Conservation (phyloP, 164 flowering plant genomes). For the Umbellularia californica region DNA sequence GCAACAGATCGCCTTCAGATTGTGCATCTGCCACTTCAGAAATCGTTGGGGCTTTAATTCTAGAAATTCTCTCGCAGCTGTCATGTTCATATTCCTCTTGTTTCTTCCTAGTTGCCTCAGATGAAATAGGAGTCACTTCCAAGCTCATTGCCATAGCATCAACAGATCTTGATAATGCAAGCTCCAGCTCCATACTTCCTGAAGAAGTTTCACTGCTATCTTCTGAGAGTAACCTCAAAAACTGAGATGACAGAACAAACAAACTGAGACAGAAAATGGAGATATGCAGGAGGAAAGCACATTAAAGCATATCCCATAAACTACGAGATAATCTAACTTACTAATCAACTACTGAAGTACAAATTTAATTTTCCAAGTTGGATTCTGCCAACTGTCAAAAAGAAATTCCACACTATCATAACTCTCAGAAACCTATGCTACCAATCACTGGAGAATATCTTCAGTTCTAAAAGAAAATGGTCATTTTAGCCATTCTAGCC, state of each 20-base stretch:
- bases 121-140: constrained; percentile 37
- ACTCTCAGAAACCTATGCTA: neutral
- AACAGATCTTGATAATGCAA: constrained; percentile 67
- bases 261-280: neutral
- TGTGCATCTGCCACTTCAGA: constrained; percentile 25
- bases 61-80: constrained; percentile 47
- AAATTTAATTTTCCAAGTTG: neutral
- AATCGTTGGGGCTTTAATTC: constrained; percentile 24
- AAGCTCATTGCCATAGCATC: constrained; percentile 60
- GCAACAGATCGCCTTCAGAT: constrained; percentile 11
- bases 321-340: neutral
- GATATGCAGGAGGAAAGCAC: neutral
- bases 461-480: no score
- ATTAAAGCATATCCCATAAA: neutral
- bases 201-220: constrained; percentile 46
- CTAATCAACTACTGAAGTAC: neutral
- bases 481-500: no score
- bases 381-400: neutral
- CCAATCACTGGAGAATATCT: no score
- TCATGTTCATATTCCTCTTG: constrained; percentile 51
- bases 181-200: constrained; percentile 48
- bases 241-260: constrained; percentile 31
- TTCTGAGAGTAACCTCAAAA: constrained; percentile 70
- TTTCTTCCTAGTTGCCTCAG: constrained; percentile 41
- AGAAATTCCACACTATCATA: neutral